These are phyloP conservation scores for Flaveria robusta DNA, from an alignment of 129 eudicot species.

Conservation along the genomic window DNA sequence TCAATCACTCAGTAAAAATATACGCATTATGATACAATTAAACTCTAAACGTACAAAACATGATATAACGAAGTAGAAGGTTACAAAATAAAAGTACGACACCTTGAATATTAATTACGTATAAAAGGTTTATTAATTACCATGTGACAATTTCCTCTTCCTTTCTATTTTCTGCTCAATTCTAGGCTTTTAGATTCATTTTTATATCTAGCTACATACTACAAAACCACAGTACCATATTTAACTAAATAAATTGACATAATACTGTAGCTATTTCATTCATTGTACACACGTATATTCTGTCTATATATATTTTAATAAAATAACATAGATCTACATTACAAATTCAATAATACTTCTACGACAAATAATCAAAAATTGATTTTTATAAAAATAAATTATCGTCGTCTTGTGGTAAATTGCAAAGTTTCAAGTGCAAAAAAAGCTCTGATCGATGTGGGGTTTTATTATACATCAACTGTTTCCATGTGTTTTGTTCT, in stretches of 20 bases:
- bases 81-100: not conserved
- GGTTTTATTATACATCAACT: not conserved
- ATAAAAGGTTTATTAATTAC: not conserved
- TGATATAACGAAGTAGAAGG: not conserved
- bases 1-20: too few relatives aligned
- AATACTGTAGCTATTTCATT: not conserved
- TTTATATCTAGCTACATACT: slow-evolving; percentile 15
- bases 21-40: too few relatives aligned
- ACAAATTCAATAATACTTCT: not conserved
- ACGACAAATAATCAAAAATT: not conserved
- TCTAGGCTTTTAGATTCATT: slow-evolving; percentile 8
- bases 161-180: not conserved
- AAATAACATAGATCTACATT: not conserved
- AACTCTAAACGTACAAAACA: too few relatives aligned
- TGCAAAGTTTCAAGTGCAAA: slow-evolving; percentile 25
- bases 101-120: not conserved
- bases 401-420: slow-evolving; percentile 30
- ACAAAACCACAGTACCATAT: slow-evolving; percentile 16
- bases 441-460: slow-evolving; percentile 32
- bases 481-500: slow-evolving; percentile 35
- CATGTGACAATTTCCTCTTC: not conserved
- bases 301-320: not conserved
- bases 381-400: not conserved
- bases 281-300: not conserved
- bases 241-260: slow-evolving; percentile 5